Evolutionary conservation across 768 basidiomycete species (phyloP), one percentile per base, ranked within the genome.

Genomic region (Rhodotorula paludigena): DNA sequence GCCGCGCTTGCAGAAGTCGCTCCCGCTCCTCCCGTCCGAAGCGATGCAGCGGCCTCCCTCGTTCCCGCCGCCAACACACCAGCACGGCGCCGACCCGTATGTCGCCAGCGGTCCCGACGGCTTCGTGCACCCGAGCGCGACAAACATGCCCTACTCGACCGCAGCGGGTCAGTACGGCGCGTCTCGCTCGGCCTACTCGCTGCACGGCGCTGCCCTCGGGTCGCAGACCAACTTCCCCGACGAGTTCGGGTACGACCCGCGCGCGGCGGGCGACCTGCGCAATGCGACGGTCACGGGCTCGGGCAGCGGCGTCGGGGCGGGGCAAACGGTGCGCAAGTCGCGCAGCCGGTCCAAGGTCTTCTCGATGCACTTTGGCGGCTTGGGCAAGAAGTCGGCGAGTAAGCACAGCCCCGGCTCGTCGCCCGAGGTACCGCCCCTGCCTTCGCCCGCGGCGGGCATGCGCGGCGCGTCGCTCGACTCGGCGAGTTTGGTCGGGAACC

Each of bases 121-220:
- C 32, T 36, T 35, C 6, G 62, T 38, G 42, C 41, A n/a, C 35
- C 14, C n/a, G 25, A n/a, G 38, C 20, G 10, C 38, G 38, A 23
- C 54, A 2, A 25, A 39, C 33, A 16, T n/a, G 9, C 64, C 64
- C 2, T 60, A 63, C 55, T 38, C 58, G 15, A 33, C n/a, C n/a
- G n/a, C n/a, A n/a, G n/a, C n/a, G n/a, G n/a, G n/a, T n/a, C n/a
- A 63, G 47, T 39, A 52, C 28, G 45, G 25, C 30, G 69, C 38
- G 2, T 54, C 69, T 2, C 56, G 69, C 21, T 71, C 69, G n/a
- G 64, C 64, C 23, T 66, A 71, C 49, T 63, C 69, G 38, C 54
- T 71, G 60, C 49, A 18, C 57, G 54, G 55, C 12, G 35, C 47
- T 23, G 44, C 23, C 47, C 8, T 32, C 18, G 18, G 2, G 9